Evolutionary conservation across 768 basidiomycete genomes (phyloP), one percentile per base, ranked within the genome.

Genomic region (Mycena venus): DNA sequence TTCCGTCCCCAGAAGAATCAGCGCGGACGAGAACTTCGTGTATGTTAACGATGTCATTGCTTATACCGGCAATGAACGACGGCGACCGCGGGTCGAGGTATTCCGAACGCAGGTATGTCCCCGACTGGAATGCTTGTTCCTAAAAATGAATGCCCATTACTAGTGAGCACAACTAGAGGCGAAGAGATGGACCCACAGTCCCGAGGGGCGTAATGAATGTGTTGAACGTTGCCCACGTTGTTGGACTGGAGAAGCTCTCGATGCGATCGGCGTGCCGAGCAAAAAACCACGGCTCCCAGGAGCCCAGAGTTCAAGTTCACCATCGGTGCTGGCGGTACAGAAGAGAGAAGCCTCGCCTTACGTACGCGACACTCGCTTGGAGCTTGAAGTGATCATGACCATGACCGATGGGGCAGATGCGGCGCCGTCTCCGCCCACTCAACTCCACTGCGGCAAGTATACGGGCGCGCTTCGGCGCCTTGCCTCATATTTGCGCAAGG

Each of bases 1-100:
- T 84, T 7, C 86, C 86, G 80, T 91, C 90, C 21, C 85, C 89
- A 1, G 88, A 88, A 6, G 86, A 84, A 76, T 91, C 90, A 0
- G 90, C 90, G 11, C 84, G 84, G 44, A 88, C 81, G 38, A 80
- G 78, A 71, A 89, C 83, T 78, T 88, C 85, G 63, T 78, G 80
- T 59, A 83, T 81, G 51, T 78, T 69, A 11, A 70, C 85, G 72
- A 78, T 86, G 84, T 51, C 78, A 3, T 79, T 78, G 69, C 78
- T 79, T 27, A 84, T 81, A 2, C 82, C 85, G 15, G 80, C 74
- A 64, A 90, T 86, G 73, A 84, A 84, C n/a, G 82, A 84, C 0
- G 87, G 65, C 1, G 89, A 89, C 8, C 83, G 84, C 1, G 79
- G 42, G 53, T 86, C 79, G 67, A 89, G 66, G 80, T 90, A 90